Evolutionary conservation across 345 rosid species (phyloP).

Genomic region (Salix viminalis): DNA sequence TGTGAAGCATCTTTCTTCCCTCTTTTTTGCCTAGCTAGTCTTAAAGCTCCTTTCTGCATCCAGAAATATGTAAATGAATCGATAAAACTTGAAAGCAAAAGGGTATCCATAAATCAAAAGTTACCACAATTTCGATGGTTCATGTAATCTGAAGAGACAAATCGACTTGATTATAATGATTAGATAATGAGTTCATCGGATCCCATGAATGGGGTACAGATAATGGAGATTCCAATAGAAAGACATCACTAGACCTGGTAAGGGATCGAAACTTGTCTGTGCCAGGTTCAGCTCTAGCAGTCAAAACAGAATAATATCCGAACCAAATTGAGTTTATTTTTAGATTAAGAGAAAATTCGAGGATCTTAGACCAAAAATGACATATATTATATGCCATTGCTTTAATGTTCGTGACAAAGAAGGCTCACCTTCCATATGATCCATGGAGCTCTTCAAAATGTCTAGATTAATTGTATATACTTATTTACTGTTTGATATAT

Average conservation of each 20-base stretch:
- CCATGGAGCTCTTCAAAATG: too few relatives aligned
- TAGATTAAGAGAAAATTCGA: background rate
- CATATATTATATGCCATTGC: too few relatives aligned
- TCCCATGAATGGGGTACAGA: background rate
- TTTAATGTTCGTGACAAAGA: too few relatives aligned
- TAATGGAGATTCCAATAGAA: background rate
- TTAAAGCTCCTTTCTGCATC: background rate
- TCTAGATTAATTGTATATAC: too few relatives aligned
- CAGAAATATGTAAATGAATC: background rate
- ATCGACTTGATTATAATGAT: constrained; percentile 18
- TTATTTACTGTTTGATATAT: too few relatives aligned
- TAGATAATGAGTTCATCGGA: constrained; percentile 11
- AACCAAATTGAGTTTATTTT: background rate
- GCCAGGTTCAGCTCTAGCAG: background rate
- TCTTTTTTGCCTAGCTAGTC: too few relatives aligned
- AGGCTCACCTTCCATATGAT: too few relatives aligned
- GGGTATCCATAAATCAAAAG: constrained; percentile 25
- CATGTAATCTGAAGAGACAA: constrained; percentile 21
- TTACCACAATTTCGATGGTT: constrained; percentile 28
- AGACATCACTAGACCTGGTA: background rate
- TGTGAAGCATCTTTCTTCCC: background rate
- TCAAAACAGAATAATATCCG: background rate
- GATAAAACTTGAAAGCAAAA: background rate
- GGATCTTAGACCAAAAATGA: too few relatives aligned
- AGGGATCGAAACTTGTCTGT: background rate